phyloP scores from a whole-genome alignment of 2,329 filamentous ascomycete species.

The Ophiosphaerella korrae region DNA sequence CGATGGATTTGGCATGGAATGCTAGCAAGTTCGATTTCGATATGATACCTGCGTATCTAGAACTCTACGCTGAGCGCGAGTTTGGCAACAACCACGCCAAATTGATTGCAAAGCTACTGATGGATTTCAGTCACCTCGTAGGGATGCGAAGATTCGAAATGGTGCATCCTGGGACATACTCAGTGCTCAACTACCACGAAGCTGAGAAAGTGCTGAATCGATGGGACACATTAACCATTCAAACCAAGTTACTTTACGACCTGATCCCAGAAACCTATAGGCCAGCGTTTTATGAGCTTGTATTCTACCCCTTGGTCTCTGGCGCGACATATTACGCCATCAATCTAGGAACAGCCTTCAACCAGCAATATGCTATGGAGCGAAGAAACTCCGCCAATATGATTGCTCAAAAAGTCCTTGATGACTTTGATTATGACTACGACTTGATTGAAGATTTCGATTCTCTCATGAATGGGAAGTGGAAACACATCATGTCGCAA shows the following conservation, averaged over 20 bases:
- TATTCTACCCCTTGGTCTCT: conserved; percentile 58
- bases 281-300: conserved; percentile 64
- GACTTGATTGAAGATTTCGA: conserved; percentile 20
- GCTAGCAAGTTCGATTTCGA: conserved; percentile 8
- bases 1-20: conserved; percentile 29
- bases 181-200: conserved; percentile 18
- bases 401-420: conserved; percentile 11
- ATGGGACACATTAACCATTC: conserved; percentile 11
- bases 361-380: conserved; percentile 57
- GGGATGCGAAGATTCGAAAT: conserved; percentile 15
- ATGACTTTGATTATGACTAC: conserved; percentile 18
- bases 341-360: conserved; percentile 48
- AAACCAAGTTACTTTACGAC: conserved; percentile 6
- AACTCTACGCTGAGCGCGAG: conserved; percentile 10
- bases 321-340: conserved; percentile 57
- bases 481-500: conserved; percentile 61
- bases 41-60: conserved; percentile 53
- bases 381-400: conserved; percentile 21
- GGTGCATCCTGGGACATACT: conserved; percentile 17
- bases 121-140: conserved; percentile 20
- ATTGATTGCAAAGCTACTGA: conserved; percentile 10
- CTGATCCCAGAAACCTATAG: conserved; percentile 51
- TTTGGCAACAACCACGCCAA: conserved; percentile 13
- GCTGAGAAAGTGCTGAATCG: conserved; percentile 10
- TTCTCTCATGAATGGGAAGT: conserved; percentile 54